Base-by-base conservation (phyloP, 2,329 filamentous ascomycete genomes). In the Fusarium sp. region DNA sequence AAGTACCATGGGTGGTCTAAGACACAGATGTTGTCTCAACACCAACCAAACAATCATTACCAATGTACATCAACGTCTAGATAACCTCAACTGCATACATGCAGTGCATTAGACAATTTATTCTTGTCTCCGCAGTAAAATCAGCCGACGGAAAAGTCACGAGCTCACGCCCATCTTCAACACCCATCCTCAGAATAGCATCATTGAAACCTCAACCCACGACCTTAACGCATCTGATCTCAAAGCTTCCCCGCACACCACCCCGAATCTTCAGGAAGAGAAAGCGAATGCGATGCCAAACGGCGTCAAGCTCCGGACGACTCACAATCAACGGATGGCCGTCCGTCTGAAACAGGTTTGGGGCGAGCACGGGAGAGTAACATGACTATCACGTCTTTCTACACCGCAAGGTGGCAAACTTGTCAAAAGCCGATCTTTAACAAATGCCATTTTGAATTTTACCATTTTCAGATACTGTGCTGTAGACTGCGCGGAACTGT, bases 291-390 rank as follows among this genome's bases (percentile, higher is more conserved):
- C 28, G 28, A 31, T 11, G 28, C 28, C 9, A 31, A 10, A 13
- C 28, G 7, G 39, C 21, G 9, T 15, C 44, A 56, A 26, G 4
- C 46, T 53, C 46, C 10, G 6, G 33, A 26, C 46, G 34, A 59
- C 52, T 58, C 28, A 28, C 17, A 11, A 2, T n/a, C 8, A 11
- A 24, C 40, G 31, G 45, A 65, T 34, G 10, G 21, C 17, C 17
- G 14, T 52, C 57, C 47, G 47, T 24, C 14, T 11, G 39, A 57
- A 45, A 57, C 54, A 57, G 13, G 9, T 10, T 31, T 13, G 28
- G 4, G 10, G 28, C 28, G 14, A 34, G 21, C 13, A 7, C 52
- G 53, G 53, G 63, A 65, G 50, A 68, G 60, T 50, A 33, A 44
- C 60, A 46, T 50, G 26, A 10, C 22, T 40, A 49, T 33, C 33